Conservation (phyloP, 2,329 filamentous ascomycete genomes). For the Trichocomaceae sp. region DNA sequence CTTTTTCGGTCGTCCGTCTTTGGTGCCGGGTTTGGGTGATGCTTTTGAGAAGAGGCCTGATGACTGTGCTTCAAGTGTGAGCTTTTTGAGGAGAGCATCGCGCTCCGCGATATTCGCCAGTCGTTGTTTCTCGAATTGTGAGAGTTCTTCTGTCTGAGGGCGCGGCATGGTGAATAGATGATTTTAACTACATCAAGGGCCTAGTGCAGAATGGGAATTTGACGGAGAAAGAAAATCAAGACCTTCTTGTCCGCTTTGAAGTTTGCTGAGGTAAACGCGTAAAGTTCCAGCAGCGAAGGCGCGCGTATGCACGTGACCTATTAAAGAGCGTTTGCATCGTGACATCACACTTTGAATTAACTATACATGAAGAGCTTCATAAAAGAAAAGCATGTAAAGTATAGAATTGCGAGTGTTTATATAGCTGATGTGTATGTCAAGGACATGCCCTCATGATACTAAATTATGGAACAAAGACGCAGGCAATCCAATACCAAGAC, state of each 20-base stretch:
- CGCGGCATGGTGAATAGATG: neutral
- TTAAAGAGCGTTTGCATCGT: slow-evolving; percentile 6
- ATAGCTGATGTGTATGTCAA: neutral
- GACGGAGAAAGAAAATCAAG: neutral
- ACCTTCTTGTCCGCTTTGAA: neutral
- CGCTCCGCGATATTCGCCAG: slow-evolving; percentile 83
- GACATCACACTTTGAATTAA: slow-evolving; percentile 1
- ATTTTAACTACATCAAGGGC: neutral
- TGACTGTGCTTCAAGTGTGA: slow-evolving; percentile 60
- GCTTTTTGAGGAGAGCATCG: slow-evolving; percentile 71
- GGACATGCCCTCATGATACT: neutral
- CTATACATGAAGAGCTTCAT: neutral
- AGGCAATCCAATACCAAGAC: neutral
- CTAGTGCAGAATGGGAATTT: neutral
- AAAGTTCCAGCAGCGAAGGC: slow-evolving; percentile 7
- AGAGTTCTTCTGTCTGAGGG: slow-evolving; percentile 51
- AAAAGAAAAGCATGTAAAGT: neutral
- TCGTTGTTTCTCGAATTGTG: slow-evolving; percentile 78
- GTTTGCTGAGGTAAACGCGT: slow-evolving; percentile 11
- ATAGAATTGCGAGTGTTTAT: neutral
- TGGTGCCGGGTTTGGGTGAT: slow-evolving; percentile 25
- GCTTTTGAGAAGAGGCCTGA: slow-evolving; percentile 59
- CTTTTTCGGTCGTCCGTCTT: slow-evolving; percentile 26
- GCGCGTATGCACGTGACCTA: slow-evolving; percentile 22
- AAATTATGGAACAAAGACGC: neutral